A percentile compares a stretch with the other conserved stretches of the same genome.
Conservation (phyloP, 352 stramenopile species). For the Phytophthora colocasiae region DNA sequence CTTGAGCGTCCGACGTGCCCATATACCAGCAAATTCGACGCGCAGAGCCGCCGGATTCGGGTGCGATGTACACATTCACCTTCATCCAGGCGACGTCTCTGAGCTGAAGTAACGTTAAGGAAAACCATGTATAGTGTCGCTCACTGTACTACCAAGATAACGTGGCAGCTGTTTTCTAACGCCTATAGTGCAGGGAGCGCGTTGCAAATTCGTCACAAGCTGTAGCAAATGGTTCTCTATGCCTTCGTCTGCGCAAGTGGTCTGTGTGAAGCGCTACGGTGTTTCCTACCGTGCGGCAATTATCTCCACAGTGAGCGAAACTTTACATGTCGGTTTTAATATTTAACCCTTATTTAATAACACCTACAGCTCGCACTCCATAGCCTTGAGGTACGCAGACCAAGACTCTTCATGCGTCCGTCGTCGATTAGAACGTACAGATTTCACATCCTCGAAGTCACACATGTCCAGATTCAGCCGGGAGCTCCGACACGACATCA, state of each 20-base stretch:
- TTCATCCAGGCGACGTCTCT: constrained; percentile 22
- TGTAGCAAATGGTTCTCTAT: too few species aligned
- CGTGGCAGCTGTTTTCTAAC: too few species aligned
- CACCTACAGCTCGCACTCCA: constrained; percentile 34
- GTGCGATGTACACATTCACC: constrained; percentile 34
- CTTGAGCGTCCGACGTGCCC: constrained; percentile 56
- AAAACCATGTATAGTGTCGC: too few species aligned
- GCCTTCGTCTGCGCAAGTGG: too few species aligned
- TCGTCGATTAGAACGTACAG: constrained; percentile 8
- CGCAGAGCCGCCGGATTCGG: constrained; percentile 1
- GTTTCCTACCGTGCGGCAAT: too few species aligned
- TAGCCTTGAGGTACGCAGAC: constrained; percentile 27
- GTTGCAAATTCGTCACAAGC: too few species aligned
- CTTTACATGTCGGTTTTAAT: too few species aligned
- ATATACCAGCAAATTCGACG: constrained; percentile 63
- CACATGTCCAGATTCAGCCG: constrained; percentile 34
- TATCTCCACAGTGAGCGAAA: too few species aligned
- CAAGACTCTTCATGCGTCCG: constrained; percentile 8
- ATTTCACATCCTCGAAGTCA: constrained; percentile 31
- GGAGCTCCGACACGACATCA: constrained; percentile 26
- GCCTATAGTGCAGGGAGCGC: too few species aligned
- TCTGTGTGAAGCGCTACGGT: too few species aligned
- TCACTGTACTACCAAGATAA: too few species aligned
- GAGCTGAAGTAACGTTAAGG: too few species aligned
- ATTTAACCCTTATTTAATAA: background rate